Evolutionary conservation across 2,329 filamentous ascomycete genomes (phyloP).

Genomic region (Fusarium lyarnte): DNA sequence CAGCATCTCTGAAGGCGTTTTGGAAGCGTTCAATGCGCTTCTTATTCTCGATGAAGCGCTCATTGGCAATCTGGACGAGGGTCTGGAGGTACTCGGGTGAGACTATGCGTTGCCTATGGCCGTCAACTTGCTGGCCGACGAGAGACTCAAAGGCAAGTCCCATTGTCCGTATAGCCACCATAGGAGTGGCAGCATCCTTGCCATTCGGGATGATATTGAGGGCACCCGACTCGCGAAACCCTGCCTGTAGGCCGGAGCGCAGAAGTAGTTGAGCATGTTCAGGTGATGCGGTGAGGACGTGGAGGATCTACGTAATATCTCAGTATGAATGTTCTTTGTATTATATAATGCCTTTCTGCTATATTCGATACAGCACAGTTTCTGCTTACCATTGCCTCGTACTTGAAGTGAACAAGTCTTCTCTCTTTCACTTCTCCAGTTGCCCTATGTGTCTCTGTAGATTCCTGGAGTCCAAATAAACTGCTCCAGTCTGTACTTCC

Average conservation of each 20-base stretch:
- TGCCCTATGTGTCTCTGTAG: slow-evolving; percentile 40
- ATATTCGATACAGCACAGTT: background rate
- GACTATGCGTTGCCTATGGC: slow-evolving; percentile 62
- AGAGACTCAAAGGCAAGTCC: slow-evolving; percentile 85
- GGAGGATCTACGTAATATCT: slow-evolving; percentile 74
- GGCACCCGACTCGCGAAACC: slow-evolving; percentile 90
- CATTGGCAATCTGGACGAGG: slow-evolving; percentile 76
- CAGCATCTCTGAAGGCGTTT: slow-evolving; percentile 55
- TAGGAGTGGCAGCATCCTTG: slow-evolving; percentile 62
- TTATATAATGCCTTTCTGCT: slow-evolving; percentile 36
- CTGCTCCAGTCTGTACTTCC: slow-evolving; percentile 46
- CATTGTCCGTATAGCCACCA: slow-evolving; percentile 87
- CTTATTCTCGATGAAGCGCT: slow-evolving; percentile 75
- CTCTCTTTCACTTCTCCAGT: slow-evolving; percentile 44
- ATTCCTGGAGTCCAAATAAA: slow-evolving; percentile 40
- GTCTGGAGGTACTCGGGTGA: slow-evolving; percentile 72
- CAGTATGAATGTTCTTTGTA: slow-evolving; percentile 33
- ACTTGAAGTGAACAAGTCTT: slow-evolving; percentile 83
- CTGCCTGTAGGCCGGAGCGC: slow-evolving; percentile 78
- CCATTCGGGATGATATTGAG: slow-evolving; percentile 65
- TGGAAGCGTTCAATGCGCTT: slow-evolving; percentile 74
- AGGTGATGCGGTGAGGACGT: slow-evolving; percentile 81
- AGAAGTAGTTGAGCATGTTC: slow-evolving; percentile 80
- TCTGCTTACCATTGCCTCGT: slow-evolving; percentile 86
- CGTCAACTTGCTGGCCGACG: slow-evolving; percentile 66